Percentiles rank a stretch among this genome's conserved stretches.
phyloP scores from a whole-genome alignment of 2,329 filamentous ascomycete genomes.

The Botrytis galanthina region DNA sequence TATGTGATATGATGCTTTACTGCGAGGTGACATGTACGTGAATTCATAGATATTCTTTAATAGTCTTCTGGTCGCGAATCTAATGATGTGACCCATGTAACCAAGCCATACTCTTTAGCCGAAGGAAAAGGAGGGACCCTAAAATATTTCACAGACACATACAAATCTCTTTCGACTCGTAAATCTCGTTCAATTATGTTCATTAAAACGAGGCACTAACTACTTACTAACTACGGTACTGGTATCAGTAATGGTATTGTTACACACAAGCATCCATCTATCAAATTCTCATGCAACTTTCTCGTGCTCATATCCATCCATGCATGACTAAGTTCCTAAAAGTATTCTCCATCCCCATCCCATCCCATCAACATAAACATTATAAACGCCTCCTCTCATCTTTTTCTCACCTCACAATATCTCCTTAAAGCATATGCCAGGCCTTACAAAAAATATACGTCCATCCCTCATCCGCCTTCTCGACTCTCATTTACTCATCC shows the following conservation, averaged over 20 bases:
- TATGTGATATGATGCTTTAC: not conserved
- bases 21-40: not conserved
- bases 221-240: not conserved
- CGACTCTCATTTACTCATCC: slow-evolving; percentile 25
- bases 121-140: not conserved
- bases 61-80: not conserved
- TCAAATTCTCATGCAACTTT: not conserved
- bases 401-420: not conserved
- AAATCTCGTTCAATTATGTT: not conserved
- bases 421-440: not conserved
- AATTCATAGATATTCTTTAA: not conserved
- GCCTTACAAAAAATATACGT: not conserved
- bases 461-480: not conserved
- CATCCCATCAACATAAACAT: not conserved
- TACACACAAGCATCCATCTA: slow-evolving; percentile 1
- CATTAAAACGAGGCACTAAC: slow-evolving; percentile 1
- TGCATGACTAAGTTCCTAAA: not conserved
- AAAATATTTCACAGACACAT: not conserved
- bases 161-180: not conserved
- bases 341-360: not conserved
- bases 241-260: slow-evolving; percentile 3
- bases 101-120: not conserved
- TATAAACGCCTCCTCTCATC: not conserved
- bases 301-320: not conserved
- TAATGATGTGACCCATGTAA: not conserved